Conservation (phyloP, 768 basidiomycete species). For the Russula sp. region DNA sequence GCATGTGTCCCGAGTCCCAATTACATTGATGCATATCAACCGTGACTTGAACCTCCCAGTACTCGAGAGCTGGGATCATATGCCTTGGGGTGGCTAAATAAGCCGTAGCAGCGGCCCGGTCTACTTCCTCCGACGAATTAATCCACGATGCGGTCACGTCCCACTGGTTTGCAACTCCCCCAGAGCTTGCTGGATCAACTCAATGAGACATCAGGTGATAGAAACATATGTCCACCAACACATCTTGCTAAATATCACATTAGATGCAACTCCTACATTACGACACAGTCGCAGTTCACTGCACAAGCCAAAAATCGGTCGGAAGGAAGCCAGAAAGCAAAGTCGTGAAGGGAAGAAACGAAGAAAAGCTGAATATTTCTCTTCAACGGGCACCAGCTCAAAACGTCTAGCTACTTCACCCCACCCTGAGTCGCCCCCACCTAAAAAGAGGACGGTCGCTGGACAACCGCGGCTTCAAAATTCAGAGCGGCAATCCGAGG, state of each 20-base stretch:
- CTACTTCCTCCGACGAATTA: too few relatives aligned
- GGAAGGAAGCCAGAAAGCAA: conserved; percentile 66
- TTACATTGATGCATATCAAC: background rate
- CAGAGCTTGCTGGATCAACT: conserved; percentile 25
- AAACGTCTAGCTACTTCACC: conserved; percentile 46
- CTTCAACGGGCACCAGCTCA: conserved; percentile 35
- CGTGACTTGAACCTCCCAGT: too few relatives aligned
- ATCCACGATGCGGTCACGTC: conserved; percentile 8
- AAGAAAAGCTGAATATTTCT: conserved; percentile 60
- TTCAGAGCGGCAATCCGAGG: conserved; percentile 15
- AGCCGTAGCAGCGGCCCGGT: background rate
- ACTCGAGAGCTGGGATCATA: too few relatives aligned
- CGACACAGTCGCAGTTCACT: conserved; percentile 10
- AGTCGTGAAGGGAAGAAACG: conserved; percentile 57
- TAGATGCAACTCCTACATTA: conserved; percentile 1
- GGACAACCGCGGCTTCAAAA: conserved; percentile 1
- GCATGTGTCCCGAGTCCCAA: too few relatives aligned
- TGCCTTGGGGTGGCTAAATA: too few relatives aligned
- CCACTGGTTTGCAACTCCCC: conserved; percentile 20
- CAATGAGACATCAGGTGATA: conserved; percentile 17
- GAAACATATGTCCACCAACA: background rate
- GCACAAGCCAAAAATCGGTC: conserved; percentile 35
- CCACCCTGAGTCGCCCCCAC: conserved; percentile 46
- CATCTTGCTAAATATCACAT: background rate
- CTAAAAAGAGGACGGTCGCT: conserved; percentile 48